Conservation (phyloP, 2,329 filamentous ascomycete genomes). For the Alternaria incomplexa region DNA sequence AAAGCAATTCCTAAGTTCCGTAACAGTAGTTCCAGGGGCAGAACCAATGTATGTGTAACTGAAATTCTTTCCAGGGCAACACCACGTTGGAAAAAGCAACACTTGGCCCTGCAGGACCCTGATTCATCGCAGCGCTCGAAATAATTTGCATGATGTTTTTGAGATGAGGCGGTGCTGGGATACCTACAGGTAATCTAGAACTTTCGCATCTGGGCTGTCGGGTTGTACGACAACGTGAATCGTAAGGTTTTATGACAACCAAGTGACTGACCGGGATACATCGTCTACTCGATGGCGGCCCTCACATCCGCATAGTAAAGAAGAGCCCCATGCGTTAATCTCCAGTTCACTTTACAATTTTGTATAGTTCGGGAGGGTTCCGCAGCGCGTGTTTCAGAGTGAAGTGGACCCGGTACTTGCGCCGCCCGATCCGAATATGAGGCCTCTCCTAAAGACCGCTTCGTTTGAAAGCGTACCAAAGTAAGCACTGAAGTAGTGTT, state of each 20-base stretch:
- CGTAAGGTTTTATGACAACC: not conserved
- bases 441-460: not conserved
- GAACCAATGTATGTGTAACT: not conserved
- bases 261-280: not conserved
- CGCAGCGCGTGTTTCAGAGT: not conserved
- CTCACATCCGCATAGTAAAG: not conserved
- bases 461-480: not conserved
- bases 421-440: not conserved
- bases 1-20: not conserved
- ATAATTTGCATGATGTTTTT: not conserved
- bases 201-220: not conserved
- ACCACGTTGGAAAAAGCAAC: not conserved
- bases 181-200: not conserved
- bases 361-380: not conserved
- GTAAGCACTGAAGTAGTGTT: not conserved
- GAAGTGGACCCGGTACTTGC: not conserved
- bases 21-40: not conserved
- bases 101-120: not conserved
- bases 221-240: not conserved
- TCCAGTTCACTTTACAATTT: not conserved
- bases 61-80: not conserved
- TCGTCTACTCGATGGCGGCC: not conserved
- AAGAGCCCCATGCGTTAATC: not conserved
- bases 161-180: not conserved
- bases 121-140: not conserved